Percentiles rank a stretch among this genome's conserved stretches.
These are phyloP conservation scores for Nakataea oryzae DNA, from an alignment of 2,329 filamentous ascomycete genomes.

Conservation along the genomic window DNA sequence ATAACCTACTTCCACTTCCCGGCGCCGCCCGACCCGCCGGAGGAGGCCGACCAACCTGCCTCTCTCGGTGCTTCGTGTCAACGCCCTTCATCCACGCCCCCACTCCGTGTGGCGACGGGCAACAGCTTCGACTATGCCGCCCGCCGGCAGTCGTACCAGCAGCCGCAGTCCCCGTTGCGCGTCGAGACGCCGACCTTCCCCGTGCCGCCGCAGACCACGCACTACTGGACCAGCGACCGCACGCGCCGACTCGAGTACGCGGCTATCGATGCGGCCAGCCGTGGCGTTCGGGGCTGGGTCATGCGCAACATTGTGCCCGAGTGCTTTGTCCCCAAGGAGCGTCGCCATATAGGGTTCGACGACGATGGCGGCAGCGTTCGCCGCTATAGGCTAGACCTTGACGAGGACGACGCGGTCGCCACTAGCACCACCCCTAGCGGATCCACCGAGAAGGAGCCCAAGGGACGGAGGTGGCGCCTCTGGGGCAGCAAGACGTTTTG, in stretches of 20 bases:
- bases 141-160: neutral
- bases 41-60: constrained; percentile 5
- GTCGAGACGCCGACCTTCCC: constrained; percentile 20
- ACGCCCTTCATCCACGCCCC: constrained; percentile 6
- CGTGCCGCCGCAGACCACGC: constrained; percentile 46
- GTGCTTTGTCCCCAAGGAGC: constrained; percentile 43
- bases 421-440: constrained; percentile 8
- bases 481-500: neutral
- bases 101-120: neutral
- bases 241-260: constrained; percentile 55
- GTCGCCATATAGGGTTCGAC: constrained; percentile 43
- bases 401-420: constrained; percentile 26
- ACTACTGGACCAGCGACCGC: constrained; percentile 57
- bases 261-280: constrained; percentile 52
- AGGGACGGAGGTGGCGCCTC: neutral
- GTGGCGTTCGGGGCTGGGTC: constrained; percentile 50
- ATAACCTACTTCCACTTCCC: constrained; percentile 33
- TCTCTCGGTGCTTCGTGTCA: neutral
- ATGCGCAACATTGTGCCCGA: constrained; percentile 47
- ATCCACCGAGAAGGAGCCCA: constrained; percentile 10
- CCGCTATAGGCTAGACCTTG: constrained; percentile 49
- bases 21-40: constrained; percentile 28
- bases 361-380: constrained; percentile 54
- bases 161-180: constrained; percentile 4
- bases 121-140: constrained; percentile 5